A percentile compares a stretch with the other conserved stretches of the same genome.
Evolutionary conservation across 306 rosid species (phyloP).

Genomic region (Gastrolobium villosum): DNA sequence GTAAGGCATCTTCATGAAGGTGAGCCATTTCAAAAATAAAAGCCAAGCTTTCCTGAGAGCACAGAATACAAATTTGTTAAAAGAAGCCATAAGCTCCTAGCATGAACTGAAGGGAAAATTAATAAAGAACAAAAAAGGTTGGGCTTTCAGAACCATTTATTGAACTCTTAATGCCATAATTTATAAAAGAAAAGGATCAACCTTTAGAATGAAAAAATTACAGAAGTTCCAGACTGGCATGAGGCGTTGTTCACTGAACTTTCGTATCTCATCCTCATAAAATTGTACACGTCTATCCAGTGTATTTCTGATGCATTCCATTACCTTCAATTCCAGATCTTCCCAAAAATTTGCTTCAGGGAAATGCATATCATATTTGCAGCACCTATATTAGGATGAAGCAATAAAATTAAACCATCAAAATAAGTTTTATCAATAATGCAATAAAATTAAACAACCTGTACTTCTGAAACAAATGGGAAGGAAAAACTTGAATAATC

Average conservation of each 20-base stretch:
- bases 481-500: constrained; percentile 38
- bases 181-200: constrained; percentile 55
- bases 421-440: constrained; percentile 32
- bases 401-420: constrained; percentile 42
- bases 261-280: constrained; percentile 98
- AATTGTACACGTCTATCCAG: constrained; percentile 97
- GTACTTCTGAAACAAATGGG: constrained; percentile 41
- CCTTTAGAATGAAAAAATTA: constrained; percentile 97
- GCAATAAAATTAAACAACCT: constrained; percentile 19
- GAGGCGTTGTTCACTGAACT: constrained; percentile 96
- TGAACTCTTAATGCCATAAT: constrained; percentile 42
- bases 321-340: constrained; percentile 90
- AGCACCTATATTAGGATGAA: constrained; percentile 75
- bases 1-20: constrained; percentile 95
- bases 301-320: constrained; percentile 92
- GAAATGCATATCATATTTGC: constrained; percentile 84
- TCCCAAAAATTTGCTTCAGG: constrained; percentile 98
- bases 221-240: constrained; percentile 99
- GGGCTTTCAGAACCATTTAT: constrained; percentile 47
- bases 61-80: constrained; percentile 44
- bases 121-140: constrained; percentile 20
- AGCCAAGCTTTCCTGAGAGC: constrained; percentile 97
- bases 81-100: constrained; percentile 46
- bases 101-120: constrained; percentile 32
- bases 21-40: constrained; percentile 98